Conservation (phyloP, 2,329 filamentous ascomycete species). For the Aspergillus pseudoterreus region DNA sequence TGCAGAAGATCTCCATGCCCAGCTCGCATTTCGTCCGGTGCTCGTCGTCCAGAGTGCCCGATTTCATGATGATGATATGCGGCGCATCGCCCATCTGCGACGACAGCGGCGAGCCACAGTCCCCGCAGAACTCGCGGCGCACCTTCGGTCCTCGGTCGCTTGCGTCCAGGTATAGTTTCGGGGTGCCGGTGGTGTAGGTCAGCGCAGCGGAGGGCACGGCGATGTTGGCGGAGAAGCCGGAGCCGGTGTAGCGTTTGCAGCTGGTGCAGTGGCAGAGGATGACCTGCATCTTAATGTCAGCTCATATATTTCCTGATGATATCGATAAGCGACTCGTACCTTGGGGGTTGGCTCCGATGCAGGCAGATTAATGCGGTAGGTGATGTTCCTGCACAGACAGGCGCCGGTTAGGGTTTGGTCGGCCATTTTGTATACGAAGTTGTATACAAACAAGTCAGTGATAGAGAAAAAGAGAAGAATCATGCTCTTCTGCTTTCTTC, state of each 20-base stretch:
- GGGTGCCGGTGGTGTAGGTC: slow-evolving; percentile 16
- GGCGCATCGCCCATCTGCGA: slow-evolving; percentile 8
- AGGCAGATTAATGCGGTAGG: slow-evolving; percentile 14
- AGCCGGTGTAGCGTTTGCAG: slow-evolving; percentile 25
- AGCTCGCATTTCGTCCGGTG: slow-evolving; percentile 11
- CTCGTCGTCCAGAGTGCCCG: slow-evolving; percentile 21
- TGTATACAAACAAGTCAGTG: too few relatives aligned
- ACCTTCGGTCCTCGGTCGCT: slow-evolving; percentile 11
- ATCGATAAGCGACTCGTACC: slow-evolving; percentile 2
- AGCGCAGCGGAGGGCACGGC: slow-evolving; percentile 12
- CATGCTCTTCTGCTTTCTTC: too few relatives aligned
- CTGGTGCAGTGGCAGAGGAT: slow-evolving; percentile 22
- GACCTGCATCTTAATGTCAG: slow-evolving; percentile 8
- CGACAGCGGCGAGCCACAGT: slow-evolving; percentile 20
- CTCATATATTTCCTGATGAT: too few relatives aligned
- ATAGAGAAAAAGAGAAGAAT: too few relatives aligned
- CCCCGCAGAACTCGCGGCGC: slow-evolving; percentile 18
- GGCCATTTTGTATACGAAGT: slow-evolving; percentile 8
- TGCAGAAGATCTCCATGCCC: slow-evolving; percentile 18
- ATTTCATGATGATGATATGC: slow-evolving; percentile 15
- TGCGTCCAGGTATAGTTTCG: slow-evolving; percentile 16
- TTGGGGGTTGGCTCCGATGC: slow-evolving; percentile 13
- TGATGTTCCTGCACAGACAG: slow-evolving; percentile 13
- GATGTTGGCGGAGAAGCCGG: slow-evolving; percentile 22
- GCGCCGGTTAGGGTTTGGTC: slow-evolving; percentile 8